Evolutionary conservation across 2,329 filamentous ascomycete genomes (phyloP), one percentile per base, ranked within the genome.

Genomic region (Pleomassaria siparia): DNA sequence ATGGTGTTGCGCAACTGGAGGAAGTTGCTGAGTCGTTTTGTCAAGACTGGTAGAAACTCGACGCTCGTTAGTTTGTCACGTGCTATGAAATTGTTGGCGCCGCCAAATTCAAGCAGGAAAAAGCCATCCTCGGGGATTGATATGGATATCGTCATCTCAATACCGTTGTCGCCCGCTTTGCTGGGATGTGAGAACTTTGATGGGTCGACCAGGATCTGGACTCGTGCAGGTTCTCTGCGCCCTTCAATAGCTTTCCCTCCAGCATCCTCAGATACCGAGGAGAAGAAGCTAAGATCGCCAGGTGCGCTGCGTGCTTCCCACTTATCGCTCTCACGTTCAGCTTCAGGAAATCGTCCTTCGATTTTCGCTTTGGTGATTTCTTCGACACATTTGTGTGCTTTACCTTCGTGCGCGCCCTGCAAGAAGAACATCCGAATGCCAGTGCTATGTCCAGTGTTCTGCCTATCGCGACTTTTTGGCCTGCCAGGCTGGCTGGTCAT

Each of bases 311-410:
- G 83, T 25, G 95, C 80, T 25, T 88, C 88, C 91, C 90, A 96
- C 58, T 81, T 84, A 13, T 85, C 80, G 49, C 86, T 82, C 67
- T 96, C 90, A 49, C 91, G 83, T 73, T 96, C 89, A n/a, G 76
- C 69, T 66, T 96, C 91, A 0, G 88, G 76, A 62, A 95, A 96
- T 10, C 91, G 83, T 5, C 85, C 87, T 71, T 96, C 92, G 12
- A 96, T 84, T 54, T 86, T 84, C 8, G 91, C 91, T 72, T 92
- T 95, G 40, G 85, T 83, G 11, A 96, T 79, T 55, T 97, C 94
- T 71, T 97, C 92, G 22, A 84, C 84, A 71, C 89, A 85, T 51
- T 86, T 88, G 15, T 78, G 75, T 1, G 87, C 89, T 66, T 86
- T 91, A 21, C 85, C 85, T 64, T 95, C 88, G 59, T 92, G 92